These are phyloP conservation scores for Trichoderma atroviride DNA, from an alignment of 2,329 filamentous ascomycete species.

Conservation along the genomic window DNA sequence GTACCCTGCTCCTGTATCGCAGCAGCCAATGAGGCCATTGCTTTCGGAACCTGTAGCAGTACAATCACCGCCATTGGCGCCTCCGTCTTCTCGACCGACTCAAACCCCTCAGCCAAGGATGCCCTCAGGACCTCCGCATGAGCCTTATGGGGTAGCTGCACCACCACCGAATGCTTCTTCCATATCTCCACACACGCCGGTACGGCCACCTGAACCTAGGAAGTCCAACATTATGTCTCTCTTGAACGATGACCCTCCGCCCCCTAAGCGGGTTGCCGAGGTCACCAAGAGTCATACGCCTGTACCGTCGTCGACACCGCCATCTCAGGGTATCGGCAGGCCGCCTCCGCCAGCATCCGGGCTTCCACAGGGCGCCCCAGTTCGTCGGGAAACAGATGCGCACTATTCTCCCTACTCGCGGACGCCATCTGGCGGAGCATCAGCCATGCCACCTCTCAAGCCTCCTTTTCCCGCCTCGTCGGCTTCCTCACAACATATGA, in stretches of 20 bases:
- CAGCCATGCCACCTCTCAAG: slow-evolving; percentile 59
- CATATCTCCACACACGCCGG: slow-evolving; percentile 40
- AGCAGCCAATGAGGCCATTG: slow-evolving; percentile 47
- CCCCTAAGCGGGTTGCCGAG: slow-evolving; percentile 56
- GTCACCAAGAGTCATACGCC: slow-evolving; percentile 43
- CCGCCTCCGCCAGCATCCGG: slow-evolving; percentile 46
- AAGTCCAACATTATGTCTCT: slow-evolving; percentile 67
- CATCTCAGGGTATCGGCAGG: slow-evolving; percentile 50
- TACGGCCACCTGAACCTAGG: slow-evolving; percentile 51
- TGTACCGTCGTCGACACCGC: slow-evolving; percentile 54
- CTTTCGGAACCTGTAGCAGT: slow-evolving; percentile 44
- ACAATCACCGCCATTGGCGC: slow-evolving; percentile 46
- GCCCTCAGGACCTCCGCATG: slow-evolving; percentile 37
- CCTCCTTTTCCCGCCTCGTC: slow-evolving; percentile 56
- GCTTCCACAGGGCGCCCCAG: slow-evolving; percentile 45
- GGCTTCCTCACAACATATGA: slow-evolving; percentile 49
- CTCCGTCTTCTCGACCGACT: slow-evolving; percentile 42
- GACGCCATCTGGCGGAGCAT: slow-evolving; percentile 39
- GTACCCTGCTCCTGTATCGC: slow-evolving; percentile 37
- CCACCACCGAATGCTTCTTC: slow-evolving; percentile 38
- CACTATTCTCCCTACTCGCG: slow-evolving; percentile 52
- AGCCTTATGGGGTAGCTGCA: slow-evolving; percentile 36
- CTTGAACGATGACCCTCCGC: slow-evolving; percentile 60
- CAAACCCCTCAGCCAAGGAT: slow-evolving; percentile 43
- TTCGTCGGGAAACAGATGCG: slow-evolving; percentile 54